phyloP scores from a whole-genome alignment of 2,329 filamentous ascomycete genomes.

The Fonsecaea pedrosoi region DNA sequence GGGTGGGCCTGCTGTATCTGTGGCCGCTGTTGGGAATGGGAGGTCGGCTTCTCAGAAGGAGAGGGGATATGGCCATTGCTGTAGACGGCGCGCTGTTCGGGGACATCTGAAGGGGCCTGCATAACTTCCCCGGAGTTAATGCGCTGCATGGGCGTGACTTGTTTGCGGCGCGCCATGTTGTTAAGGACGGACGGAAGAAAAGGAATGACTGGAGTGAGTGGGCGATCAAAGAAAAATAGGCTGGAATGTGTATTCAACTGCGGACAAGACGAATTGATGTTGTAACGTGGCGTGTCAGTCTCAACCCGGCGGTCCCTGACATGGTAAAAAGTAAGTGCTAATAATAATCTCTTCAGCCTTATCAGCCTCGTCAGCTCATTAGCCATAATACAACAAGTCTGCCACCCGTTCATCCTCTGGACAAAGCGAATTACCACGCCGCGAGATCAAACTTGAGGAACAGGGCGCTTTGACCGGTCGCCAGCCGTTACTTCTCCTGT shows the following conservation, averaged over 20 bases:
- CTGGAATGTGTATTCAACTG: background rate
- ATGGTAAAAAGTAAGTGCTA: background rate
- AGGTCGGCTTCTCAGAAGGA: background rate
- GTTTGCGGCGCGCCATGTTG: conserved; percentile 74
- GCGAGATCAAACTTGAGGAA: no score
- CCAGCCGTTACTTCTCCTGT: background rate
- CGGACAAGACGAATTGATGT: background rate
- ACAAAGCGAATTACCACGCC: no score
- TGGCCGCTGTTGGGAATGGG: background rate
- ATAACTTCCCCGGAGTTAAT: conserved; percentile 72
- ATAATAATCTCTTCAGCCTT: background rate
- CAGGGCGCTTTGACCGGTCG: no score
- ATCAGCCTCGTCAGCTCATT: background rate
- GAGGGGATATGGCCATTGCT: conserved; percentile 44
- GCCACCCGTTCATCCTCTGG: no score
- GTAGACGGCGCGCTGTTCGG: conserved; percentile 42
- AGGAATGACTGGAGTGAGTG: conserved; percentile 26
- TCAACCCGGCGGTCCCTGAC: background rate
- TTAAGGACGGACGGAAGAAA: background rate
- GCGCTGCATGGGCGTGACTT: conserved; percentile 68
- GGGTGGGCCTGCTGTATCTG: conserved; percentile 47
- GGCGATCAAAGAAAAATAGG: background rate
- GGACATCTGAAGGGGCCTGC: conserved; percentile 45
- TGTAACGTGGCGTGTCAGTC: conserved; percentile 3
- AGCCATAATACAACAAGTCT: no score